A percentile compares a stretch with the other conserved stretches of the same genome.
Evolutionary conservation across 2,329 filamentous ascomycete genomes (phyloP).

Genomic region (Macrophomina phaseolina): DNA sequence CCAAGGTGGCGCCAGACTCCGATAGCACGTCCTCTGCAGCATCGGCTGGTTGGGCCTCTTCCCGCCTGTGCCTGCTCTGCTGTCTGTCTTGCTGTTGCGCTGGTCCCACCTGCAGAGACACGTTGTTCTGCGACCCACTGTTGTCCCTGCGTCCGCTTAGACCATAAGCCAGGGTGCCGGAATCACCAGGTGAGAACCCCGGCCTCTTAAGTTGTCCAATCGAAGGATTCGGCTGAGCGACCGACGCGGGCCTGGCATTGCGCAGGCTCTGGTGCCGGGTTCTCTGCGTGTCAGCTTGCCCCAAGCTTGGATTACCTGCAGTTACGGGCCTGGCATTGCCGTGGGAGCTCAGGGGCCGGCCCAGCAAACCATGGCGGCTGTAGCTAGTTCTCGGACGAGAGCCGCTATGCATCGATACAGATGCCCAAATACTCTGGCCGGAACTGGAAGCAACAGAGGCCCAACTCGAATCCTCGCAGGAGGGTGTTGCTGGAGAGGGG

Average conservation of each 20-base stretch:
- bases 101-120: conserved; percentile 5
- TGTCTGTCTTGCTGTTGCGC: conserved; percentile 1
- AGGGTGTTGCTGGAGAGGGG: conserved; percentile 17
- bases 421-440: background rate
- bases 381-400: conserved; percentile 5
- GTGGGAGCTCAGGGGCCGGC: background rate
- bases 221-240: conserved; percentile 1
- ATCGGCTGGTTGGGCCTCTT: background rate
- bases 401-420: background rate
- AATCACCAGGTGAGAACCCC: conserved; percentile 6
- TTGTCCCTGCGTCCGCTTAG: conserved; percentile 17
- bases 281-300: background rate
- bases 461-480: conserved; percentile 11
- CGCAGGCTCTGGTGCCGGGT: background rate
- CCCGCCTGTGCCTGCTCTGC: background rate
- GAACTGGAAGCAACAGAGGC: background rate
- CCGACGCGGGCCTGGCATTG: background rate
- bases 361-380: background rate
- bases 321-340: background rate
- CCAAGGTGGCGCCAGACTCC: conserved; percentile 13
- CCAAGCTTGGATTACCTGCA: background rate
- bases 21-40: conserved; percentile 12
- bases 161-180: background rate
- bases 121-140: conserved; percentile 3
- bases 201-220: background rate